These are phyloP conservation scores for Entoloma clypeatum DNA, from an alignment of 1,284 basidiomycete genomes.

Conservation along the genomic window DNA sequence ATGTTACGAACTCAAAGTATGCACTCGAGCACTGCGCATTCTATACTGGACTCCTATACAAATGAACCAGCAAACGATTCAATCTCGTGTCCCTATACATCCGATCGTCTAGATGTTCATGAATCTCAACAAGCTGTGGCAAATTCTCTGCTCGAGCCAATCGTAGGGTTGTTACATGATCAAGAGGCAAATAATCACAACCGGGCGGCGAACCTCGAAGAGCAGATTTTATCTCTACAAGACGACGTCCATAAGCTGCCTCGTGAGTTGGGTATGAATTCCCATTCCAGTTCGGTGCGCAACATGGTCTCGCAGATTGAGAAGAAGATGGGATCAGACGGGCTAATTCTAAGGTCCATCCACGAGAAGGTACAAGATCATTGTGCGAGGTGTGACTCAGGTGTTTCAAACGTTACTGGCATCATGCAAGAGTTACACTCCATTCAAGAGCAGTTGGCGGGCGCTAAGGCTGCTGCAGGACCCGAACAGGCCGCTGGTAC, in stretches of 20 bases:
- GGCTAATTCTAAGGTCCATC: conserved; percentile 11
- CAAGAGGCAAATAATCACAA: conserved; percentile 35
- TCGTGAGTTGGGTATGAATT: conserved; percentile 8
- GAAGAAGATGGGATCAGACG: conserved; percentile 10
- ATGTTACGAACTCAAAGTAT: conserved; percentile 14
- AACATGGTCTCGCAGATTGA: conserved; percentile 17
- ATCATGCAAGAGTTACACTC: conserved; percentile 12
- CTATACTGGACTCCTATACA: conserved; percentile 25
- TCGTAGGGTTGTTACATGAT: conserved; percentile 20
- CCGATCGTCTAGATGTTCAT: too few species aligned
- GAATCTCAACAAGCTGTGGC: not conserved
- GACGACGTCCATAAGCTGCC: conserved; percentile 31
- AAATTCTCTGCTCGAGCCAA: conserved; percentile 3
- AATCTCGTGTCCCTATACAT: too few species aligned
- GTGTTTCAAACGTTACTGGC: conserved; percentile 1
- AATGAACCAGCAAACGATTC: too few species aligned
- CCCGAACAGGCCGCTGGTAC: not conserved
- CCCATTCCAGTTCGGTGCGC: conserved; percentile 5
- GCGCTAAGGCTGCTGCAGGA: conserved; percentile 7
- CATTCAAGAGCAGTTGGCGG: conserved; percentile 12
- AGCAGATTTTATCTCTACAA: conserved; percentile 36
- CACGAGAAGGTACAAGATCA: conserved; percentile 9
- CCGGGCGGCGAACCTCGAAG: conserved; percentile 31
- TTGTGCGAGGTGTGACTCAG: not conserved
- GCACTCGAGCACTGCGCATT: conserved; percentile 17